Conservation (phyloP, 2,329 filamentous ascomycete genomes). For the Fusarium irregulare region DNA sequence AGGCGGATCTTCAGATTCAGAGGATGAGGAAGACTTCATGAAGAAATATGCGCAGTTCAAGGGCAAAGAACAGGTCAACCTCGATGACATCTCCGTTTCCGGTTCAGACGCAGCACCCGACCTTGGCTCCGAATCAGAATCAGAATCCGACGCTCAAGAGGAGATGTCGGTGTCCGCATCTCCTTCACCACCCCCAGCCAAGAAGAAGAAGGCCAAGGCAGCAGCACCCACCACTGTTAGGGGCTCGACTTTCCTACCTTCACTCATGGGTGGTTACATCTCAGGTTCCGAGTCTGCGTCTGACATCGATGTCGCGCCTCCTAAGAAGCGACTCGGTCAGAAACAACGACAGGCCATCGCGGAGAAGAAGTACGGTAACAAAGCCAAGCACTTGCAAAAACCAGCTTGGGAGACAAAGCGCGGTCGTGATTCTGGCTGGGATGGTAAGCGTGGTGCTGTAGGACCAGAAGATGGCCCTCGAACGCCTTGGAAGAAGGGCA, state of each 20-base stretch:
- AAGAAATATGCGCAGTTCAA: conserved; percentile 48
- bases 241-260: conserved; percentile 75
- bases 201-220: conserved; percentile 49
- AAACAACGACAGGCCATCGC: conserved; percentile 81
- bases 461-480: conserved; percentile 53
- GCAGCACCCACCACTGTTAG: conserved; percentile 25
- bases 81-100: conserved; percentile 56
- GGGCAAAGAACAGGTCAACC: conserved; percentile 52
- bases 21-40: conserved; percentile 55
- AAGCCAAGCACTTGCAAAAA: conserved; percentile 73
- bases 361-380: conserved; percentile 81
- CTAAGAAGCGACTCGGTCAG: conserved; percentile 82
- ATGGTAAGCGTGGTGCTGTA: conserved; percentile 66
- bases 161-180: conserved; percentile 47
- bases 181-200: conserved; percentile 50
- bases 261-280: conserved; percentile 82
- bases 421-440: conserved; percentile 66
- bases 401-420: conserved; percentile 48
- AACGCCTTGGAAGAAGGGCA: conserved; percentile 66
- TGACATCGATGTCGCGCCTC: conserved; percentile 70
- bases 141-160: conserved; percentile 18
- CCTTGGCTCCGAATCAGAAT: conserved; percentile 43
- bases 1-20: conserved; percentile 56
- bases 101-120: conserved; percentile 50
- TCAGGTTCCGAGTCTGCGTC: conserved; percentile 79